Percentiles rank a stretch among this genome's conserved stretches.
phyloP scores from a whole-genome alignment of 768 basidiomycete species.

The Cystofilobasidium macerans region DNA sequence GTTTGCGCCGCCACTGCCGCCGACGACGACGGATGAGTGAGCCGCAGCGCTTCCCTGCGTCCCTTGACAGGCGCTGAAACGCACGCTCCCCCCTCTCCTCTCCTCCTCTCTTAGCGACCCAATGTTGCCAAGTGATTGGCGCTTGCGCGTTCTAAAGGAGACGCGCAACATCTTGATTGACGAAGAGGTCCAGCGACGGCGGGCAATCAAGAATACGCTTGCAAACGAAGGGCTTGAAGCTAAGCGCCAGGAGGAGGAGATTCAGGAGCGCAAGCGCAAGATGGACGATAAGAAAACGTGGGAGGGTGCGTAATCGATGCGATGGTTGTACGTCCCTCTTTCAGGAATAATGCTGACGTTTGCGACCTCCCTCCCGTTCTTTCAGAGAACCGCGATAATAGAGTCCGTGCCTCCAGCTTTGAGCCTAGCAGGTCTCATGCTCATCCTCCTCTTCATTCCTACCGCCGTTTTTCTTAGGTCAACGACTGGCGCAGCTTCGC shows the following conservation, averaged over 20 bases:
- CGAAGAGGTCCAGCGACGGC: conserved; percentile 72
- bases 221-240: conserved; percentile 78
- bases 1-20: conserved; percentile 17
- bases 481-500: conserved; percentile 71
- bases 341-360: background rate
- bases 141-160: conserved; percentile 54
- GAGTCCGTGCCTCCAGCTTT: conserved; percentile 39
- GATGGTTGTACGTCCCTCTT: conserved; percentile 15
- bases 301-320: conserved; percentile 56
- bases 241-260: conserved; percentile 82
- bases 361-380: no score
- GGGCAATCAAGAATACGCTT: conserved; percentile 78
- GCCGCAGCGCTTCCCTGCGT: no score
- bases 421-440: background rate
- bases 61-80: no score
- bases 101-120: conserved; percentile 7
- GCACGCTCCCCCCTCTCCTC: background rate
- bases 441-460: background rate
- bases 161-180: conserved; percentile 78
- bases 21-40: conserved; percentile 12
- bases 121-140: conserved; percentile 42
- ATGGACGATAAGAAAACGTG: conserved; percentile 75
- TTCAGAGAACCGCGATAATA: conserved; percentile 61
- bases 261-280: conserved; percentile 65
- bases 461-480: conserved; percentile 33